Base-by-base conservation (phyloP, 2,329 filamentous ascomycete species). In the Pseudonectria foliicola region DNA sequence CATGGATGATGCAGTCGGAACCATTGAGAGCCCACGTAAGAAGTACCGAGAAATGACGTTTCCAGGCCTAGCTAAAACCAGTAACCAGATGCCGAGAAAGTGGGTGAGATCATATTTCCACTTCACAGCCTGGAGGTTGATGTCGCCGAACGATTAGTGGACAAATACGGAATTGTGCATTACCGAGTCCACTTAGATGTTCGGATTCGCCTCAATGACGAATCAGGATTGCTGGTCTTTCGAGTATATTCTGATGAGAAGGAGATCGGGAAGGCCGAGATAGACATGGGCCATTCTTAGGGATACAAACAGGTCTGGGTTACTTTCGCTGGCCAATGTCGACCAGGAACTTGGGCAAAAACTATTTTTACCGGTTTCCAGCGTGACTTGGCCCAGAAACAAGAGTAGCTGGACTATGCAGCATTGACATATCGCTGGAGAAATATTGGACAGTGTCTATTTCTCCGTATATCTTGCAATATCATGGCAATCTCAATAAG, bases 11-110 rank as follows among this genome's bases (percentile, higher is more conserved):
- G 24, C 13, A 4, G 27, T 31, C 3, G 16, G 15, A 13, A 38
- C 36, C 6, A 38, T 38, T 18, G 36, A 38, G 25, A 31, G 30
- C 14, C 24, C 34, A 13, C 27, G 32, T 38, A 34, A 27, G 36
- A 14, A 23, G 18, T 6, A 4, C 6, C 6, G 6, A 5, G 4
- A 6, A 16, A 16, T 15, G 3, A 25, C 6, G n/a, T 23, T 3
- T 6, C 7, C 6, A 25, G 12, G 12, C 3, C 15, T 7, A 8
- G 18, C 18, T 6, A 13, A 31, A 14, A 31, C n/a, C 10, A 6
- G 12, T 15, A 7, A 3, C 14, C 7, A 34, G 36, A 26, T n/a
- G 16, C 34, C 13, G 36, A 38, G 13, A 34, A 25, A 7, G 31
- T 38, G 6, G 36, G 36, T 6, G 12, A 7, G 2, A 18, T 38